Percentiles rank a stretch among this genome's conserved stretches.
phyloP scores from a whole-genome alignment of 768 basidiomycete genomes.

The Naematelia encephala region DNA sequence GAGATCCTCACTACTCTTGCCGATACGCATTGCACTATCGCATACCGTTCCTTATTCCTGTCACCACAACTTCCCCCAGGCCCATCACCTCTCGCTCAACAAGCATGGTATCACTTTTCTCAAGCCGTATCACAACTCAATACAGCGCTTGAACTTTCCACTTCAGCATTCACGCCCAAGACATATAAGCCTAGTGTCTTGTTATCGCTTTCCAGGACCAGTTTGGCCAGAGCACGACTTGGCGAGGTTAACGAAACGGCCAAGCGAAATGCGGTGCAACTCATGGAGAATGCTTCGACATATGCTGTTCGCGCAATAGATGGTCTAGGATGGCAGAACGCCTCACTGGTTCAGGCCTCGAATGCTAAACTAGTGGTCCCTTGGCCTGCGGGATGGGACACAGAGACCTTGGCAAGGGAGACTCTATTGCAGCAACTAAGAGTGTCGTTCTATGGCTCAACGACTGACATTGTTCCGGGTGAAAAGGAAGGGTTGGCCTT shows the following conservation, averaged over 20 bases:
- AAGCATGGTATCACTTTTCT: conserved; percentile 37
- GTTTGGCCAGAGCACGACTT: conserved; percentile 30
- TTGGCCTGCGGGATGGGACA: conserved; percentile 42
- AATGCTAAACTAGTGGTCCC: conserved; percentile 22
- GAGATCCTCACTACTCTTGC: conserved; percentile 35
- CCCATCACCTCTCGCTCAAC: conserved; percentile 31
- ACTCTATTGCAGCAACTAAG: conserved; percentile 31
- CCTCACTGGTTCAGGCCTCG: conserved; percentile 10
- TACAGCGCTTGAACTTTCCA: conserved; percentile 34
- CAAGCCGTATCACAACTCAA: conserved; percentile 27
- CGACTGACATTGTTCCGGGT: conserved; percentile 20
- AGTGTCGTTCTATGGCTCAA: conserved; percentile 19
- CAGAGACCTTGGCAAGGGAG: conserved; percentile 29
- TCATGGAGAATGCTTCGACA: conserved; percentile 42
- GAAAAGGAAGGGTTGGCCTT: conserved; percentile 17
- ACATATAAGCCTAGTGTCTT: conserved; percentile 36
- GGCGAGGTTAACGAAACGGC: conserved; percentile 33
- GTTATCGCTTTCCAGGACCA: conserved; percentile 22
- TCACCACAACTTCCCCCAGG: conserved; percentile 27
- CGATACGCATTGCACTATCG: conserved; percentile 34
- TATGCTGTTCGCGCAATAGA: conserved; percentile 36
- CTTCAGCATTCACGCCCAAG: conserved; percentile 19
- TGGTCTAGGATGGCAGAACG: conserved; percentile 22
- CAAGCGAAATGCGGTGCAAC: conserved; percentile 28
- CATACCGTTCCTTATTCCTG: conserved; percentile 27